Conservation (phyloP, 2,329 filamentous ascomycete species). For the Neonectria faginata region DNA sequence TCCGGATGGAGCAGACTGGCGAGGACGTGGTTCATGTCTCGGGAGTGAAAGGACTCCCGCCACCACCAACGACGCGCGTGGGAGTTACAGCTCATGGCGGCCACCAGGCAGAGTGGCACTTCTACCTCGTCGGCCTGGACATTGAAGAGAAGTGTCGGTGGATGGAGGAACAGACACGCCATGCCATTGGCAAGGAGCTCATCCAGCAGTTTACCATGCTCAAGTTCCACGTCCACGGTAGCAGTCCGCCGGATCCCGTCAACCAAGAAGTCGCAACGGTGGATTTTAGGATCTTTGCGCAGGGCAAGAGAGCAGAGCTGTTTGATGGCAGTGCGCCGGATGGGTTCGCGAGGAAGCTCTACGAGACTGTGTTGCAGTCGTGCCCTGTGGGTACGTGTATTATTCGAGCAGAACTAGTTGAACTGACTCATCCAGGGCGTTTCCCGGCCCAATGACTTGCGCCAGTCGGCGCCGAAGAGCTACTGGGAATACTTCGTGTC, state of each 20-base stretch:
- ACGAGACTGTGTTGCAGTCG: conserved; percentile 54
- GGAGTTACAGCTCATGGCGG: conserved; percentile 56
- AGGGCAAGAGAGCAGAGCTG: conserved; percentile 46
- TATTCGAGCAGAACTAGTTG: not conserved
- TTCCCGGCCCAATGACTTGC: conserved; percentile 42
- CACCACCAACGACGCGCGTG: conserved; percentile 41
- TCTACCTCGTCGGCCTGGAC: conserved; percentile 55
- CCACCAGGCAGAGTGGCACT: conserved; percentile 58
- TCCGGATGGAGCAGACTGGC: conserved; percentile 59
- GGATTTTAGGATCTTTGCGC: conserved; percentile 57
- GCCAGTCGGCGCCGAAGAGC: conserved; percentile 48
- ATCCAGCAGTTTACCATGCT: conserved; percentile 48
- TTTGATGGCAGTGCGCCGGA: conserved; percentile 26
- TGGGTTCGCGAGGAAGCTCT: conserved; percentile 43
- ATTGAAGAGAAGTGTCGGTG: conserved; percentile 52
- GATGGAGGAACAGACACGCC: conserved; percentile 27
- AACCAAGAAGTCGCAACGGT: conserved; percentile 60
- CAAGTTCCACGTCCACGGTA: conserved; percentile 52
- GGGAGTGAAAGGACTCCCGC: conserved; percentile 30
- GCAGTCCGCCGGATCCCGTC: conserved; percentile 49
- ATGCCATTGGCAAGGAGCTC: conserved; percentile 27
- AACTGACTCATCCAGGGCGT: conserved; percentile 10
- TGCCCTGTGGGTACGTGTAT: conserved; percentile 53
- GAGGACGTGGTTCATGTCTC: conserved; percentile 45
- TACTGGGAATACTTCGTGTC: conserved; percentile 36